These are phyloP conservation scores for Mortierella polycephala DNA, from an alignment of 371 early-diverging fungal species.

Conservation along the genomic window DNA sequence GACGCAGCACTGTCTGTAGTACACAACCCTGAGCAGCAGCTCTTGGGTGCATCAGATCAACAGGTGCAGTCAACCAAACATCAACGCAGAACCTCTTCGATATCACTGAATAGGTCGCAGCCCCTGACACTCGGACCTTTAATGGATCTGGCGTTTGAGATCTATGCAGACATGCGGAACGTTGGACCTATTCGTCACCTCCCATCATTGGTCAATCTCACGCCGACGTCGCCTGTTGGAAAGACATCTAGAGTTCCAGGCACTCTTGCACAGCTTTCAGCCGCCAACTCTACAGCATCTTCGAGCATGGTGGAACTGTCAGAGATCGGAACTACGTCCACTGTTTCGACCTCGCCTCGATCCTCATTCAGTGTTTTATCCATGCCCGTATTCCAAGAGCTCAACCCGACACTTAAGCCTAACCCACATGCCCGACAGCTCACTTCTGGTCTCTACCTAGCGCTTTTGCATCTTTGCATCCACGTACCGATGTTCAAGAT, in stretches of 20 bases:
- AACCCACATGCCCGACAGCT: slow-evolving; percentile 33
- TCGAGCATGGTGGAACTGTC: slow-evolving; percentile 4
- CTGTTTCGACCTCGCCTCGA: slow-evolving; percentile 27
- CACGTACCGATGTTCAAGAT: slow-evolving; percentile 33
- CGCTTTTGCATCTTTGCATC: slow-evolving; percentile 36
- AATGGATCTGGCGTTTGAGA: slow-evolving; percentile 51
- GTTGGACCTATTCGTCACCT: slow-evolving; percentile 46
- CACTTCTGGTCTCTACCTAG: slow-evolving; percentile 34
- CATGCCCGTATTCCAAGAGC: slow-evolving; percentile 33
- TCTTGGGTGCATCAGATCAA: neutral
- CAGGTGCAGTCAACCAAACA: slow-evolving; percentile 12
- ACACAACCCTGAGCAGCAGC: slow-evolving; percentile 20
- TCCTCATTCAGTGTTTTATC: slow-evolving; percentile 19
- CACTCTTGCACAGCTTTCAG: slow-evolving; percentile 2
- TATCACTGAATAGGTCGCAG: slow-evolving; percentile 37
- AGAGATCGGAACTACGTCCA: slow-evolving; percentile 10
- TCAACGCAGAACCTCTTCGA: slow-evolving; percentile 34
- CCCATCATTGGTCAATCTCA: slow-evolving; percentile 16
- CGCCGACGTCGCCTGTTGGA: slow-evolving; percentile 16
- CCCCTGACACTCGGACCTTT: slow-evolving; percentile 48
- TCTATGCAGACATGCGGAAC: slow-evolving; percentile 48
- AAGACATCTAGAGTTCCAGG: neutral
- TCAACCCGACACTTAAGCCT: slow-evolving; percentile 31
- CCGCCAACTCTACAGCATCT: slow-evolving; percentile 3
- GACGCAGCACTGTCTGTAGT: slow-evolving; percentile 35